Evolutionary conservation across 257 asterid species (phyloP).

Genomic region (Agastache rugosa): DNA sequence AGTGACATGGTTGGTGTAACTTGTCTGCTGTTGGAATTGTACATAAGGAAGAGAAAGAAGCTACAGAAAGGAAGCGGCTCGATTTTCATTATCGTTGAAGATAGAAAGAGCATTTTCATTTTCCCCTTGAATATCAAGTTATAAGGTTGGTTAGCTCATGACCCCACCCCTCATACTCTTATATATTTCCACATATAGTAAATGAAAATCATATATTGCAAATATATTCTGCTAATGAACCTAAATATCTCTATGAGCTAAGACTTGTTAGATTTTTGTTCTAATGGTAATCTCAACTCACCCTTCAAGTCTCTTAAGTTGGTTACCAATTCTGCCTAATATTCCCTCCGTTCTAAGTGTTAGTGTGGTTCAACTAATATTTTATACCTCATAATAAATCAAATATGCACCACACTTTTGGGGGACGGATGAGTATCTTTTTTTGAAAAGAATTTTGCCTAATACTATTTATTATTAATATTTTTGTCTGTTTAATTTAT

Average conservation of each 20-base stretch:
- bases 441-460: too few relatives aligned
- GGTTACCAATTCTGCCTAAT: too few relatives aligned
- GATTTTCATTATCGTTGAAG: not conserved
- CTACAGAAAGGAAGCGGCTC: not conserved
- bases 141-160: constrained; percentile 23
- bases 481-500: too few relatives aligned
- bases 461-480: too few relatives aligned
- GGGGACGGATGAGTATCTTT: too few relatives aligned
- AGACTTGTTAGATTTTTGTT: not conserved
- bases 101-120: not conserved
- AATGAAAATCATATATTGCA: not conserved
- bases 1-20: not conserved
- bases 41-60: constrained; percentile 17
- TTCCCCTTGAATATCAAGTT: not conserved
- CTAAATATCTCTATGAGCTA: not conserved
- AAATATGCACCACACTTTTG: too few relatives aligned
- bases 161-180: not conserved
- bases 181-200: not conserved
- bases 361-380: too few relatives aligned
- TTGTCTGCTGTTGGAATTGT: constrained; percentile 16
- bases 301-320: too few relatives aligned
- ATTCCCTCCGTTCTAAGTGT: too few relatives aligned
- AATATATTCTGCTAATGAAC: not conserved
- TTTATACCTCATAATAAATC: too few relatives aligned
- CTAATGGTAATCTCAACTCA: too few relatives aligned